Conservation (phyloP, 75 land plant species). For the Pseudotsuga menziesii region DNA sequence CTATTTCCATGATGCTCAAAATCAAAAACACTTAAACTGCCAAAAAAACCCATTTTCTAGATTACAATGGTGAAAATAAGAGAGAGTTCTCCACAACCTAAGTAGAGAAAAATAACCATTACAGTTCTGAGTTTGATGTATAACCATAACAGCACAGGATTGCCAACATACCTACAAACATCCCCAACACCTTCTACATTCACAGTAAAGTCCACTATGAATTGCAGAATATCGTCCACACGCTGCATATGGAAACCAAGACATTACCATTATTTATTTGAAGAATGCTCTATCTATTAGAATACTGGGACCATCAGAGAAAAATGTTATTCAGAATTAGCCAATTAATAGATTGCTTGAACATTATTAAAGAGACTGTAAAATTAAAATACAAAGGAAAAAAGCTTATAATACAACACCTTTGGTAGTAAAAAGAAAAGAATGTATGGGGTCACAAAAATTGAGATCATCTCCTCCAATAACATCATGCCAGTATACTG, state of each 20-base stretch:
- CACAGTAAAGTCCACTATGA: conserved; percentile 77
- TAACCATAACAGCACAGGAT: background rate
- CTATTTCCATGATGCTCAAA: conserved; percentile 86
- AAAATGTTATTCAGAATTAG: background rate
- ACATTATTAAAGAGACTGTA: background rate
- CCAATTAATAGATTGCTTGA: background rate
- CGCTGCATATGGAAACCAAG: conserved; percentile 41
- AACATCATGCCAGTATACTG: conserved; percentile 96
- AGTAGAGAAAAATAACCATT: background rate
- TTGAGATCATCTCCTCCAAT: conserved; percentile 90
- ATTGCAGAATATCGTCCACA: conserved; percentile 81
- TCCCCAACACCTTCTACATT: conserved; percentile 88
- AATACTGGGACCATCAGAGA: too few relatives aligned
- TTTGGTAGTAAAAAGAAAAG: conserved; percentile 76
- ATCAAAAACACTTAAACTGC: conserved; percentile 87
- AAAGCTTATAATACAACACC: conserved; percentile 30
- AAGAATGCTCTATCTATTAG: background rate
- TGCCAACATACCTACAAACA: conserved; percentile 83
- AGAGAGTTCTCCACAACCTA: too few relatives aligned
- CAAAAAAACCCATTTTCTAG: conserved; percentile 6
- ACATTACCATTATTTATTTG: background rate
- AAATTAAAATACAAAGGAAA: background rate
- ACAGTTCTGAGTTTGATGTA: background rate
- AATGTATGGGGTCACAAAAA: conserved; percentile 86
- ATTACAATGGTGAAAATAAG: background rate